A percentile compares a stretch with the other conserved stretches of the same genome.
Evolutionary conservation across 2,329 filamentous ascomycete species (phyloP).

Genomic region (Fusarium caatingaense): DNA sequence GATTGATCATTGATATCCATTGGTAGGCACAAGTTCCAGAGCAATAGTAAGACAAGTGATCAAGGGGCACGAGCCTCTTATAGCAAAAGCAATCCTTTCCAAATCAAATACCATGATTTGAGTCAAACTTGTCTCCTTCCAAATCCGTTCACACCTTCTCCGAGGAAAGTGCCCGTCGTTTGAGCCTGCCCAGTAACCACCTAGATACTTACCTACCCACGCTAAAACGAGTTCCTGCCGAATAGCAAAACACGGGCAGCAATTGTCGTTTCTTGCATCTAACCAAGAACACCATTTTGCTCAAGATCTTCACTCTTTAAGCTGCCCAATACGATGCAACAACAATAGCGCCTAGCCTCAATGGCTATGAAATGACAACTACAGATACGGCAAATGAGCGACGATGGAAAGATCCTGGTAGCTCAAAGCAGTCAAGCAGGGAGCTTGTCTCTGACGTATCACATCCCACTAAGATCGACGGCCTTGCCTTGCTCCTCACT

Average conservation of each 20-base stretch:
- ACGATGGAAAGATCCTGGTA: neutral
- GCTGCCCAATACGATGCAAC: neutral
- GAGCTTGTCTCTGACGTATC: conserved; percentile 31
- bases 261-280: neutral
- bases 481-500: conserved; percentile 8
- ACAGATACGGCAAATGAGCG: conserved; percentile 11
- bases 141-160: neutral
- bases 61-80: neutral
- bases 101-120: neutral
- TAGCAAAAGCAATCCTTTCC: neutral
- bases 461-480: conserved; percentile 26
- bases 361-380: neutral
- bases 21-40: neutral
- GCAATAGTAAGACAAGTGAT: neutral
- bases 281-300: neutral
- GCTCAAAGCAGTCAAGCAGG: neutral
- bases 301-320: neutral
- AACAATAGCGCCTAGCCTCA: conserved; percentile 1
- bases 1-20: neutral
- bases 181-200: neutral
- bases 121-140: neutral
- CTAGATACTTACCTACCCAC: neutral
- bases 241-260: neutral
- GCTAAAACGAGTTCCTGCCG: neutral
- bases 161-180: neutral